Base-by-base conservation (phyloP, 305 asterid species). In the Andrographis paniculata region DNA sequence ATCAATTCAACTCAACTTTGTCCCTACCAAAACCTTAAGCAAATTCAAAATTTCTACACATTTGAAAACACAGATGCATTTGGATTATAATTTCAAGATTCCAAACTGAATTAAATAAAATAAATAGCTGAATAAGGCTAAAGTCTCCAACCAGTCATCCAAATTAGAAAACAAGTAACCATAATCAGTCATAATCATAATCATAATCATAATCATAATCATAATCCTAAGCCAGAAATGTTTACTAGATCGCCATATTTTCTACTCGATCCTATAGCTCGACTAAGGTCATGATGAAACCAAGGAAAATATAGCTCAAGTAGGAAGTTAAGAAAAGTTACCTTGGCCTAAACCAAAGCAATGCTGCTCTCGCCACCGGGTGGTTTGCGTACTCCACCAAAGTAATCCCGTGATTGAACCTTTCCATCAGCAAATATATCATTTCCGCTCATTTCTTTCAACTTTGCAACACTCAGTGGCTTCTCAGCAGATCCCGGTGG, bases 361-460 rank as follows among this genome's bases (percentile, higher is more conserved):
- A 87, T 78, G 82, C 80, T 88, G 73, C 95, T 84, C 73, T 84
- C 91, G 2, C 94, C 93, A 20, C 95, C 94, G 4, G 94, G 95
- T 15, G 93, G 95, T 59, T 85, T 63, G 42, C 94, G 83, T 42
- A 85, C 93, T 7, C 95, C 95, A 45, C 93, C 93, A 63, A 82
- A 71, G 72, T 74, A 70, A 46, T 77, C 94, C 56, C 92, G 67
- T n/a, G 85, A 73, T 59, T 82, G 68, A 33, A 70, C 69, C 65
- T 82, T 79, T 14, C 80, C 94, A 20, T 88, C 93, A 0, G 85
- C 73, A 62, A 85, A 88, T 39, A 79, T 88, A 35, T 84, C 70
- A 27, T 52, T 79, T 48, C 97, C 97, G 60, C 82, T 82, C 83
- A 85, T 84, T 64, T 84, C 94, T 72, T 60, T 79, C 71, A 82